These are phyloP conservation scores for Colletotrichum godetiae DNA, from an alignment of 2,329 filamentous ascomycete genomes.

Conservation along the genomic window DNA sequence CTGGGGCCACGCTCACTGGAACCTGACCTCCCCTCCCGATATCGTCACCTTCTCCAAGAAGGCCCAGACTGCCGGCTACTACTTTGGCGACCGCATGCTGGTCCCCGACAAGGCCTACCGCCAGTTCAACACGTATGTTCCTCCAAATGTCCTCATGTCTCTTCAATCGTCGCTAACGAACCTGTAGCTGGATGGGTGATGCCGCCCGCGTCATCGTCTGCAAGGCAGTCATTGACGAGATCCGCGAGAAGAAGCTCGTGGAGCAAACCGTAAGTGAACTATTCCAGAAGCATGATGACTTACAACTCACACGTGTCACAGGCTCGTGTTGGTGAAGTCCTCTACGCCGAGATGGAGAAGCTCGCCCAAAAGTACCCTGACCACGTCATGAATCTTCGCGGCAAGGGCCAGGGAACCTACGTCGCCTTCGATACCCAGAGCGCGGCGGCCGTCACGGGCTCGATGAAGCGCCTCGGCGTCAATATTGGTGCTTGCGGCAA, in stretches of 20 bases:
- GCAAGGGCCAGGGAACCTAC: slow-evolving; percentile 81
- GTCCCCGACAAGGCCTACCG: slow-evolving; percentile 85
- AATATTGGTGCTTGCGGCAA: slow-evolving; percentile 83
- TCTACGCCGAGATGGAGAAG: slow-evolving; percentile 73
- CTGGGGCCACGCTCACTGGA: slow-evolving; percentile 91
- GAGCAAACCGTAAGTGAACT: slow-evolving; percentile 58
- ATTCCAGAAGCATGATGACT: not conserved
- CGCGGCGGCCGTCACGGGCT: slow-evolving; percentile 75
- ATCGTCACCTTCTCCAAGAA: slow-evolving; percentile 94
- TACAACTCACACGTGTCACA: slow-evolving; percentile 7
- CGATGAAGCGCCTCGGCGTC: slow-evolving; percentile 77
- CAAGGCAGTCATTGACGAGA: slow-evolving; percentile 81
- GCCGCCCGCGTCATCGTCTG: slow-evolving; percentile 81
- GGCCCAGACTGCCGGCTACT: slow-evolving; percentile 86
- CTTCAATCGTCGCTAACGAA: not conserved
- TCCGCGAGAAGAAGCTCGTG: slow-evolving; percentile 75
- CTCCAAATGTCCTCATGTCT: not conserved
- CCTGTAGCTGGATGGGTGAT: slow-evolving; percentile 78
- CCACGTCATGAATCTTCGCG: slow-evolving; percentile 79
- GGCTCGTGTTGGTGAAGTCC: slow-evolving; percentile 73
- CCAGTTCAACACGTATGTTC: slow-evolving; percentile 77
- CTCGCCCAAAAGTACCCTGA: slow-evolving; percentile 74
- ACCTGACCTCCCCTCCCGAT: slow-evolving; percentile 76
- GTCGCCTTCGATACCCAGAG: slow-evolving; percentile 82
- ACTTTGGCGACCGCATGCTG: slow-evolving; percentile 79